Evolutionary conservation across 2,329 filamentous ascomycete genomes (phyloP).

Genomic region (Fusarium guadeloupense): DNA sequence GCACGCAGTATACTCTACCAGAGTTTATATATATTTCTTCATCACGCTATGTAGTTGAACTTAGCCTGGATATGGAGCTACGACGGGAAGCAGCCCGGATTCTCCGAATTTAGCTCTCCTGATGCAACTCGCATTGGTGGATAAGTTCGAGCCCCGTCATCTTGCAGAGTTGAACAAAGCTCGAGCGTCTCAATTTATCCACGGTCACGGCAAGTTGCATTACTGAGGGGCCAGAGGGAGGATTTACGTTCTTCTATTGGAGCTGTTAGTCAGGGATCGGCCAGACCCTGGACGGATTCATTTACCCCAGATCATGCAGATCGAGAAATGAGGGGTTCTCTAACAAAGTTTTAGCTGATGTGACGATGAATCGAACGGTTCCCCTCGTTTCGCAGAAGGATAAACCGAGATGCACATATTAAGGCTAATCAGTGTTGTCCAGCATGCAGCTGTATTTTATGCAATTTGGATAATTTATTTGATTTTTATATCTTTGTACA

Average conservation of each 20-base stretch:
- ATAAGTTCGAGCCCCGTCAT: conserved; percentile 17
- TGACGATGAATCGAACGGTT: neutral
- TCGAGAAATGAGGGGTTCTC: conserved; percentile 11
- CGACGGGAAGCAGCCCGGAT: conserved; percentile 19
- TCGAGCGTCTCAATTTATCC: conserved; percentile 28
- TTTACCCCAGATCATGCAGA: conserved; percentile 1
- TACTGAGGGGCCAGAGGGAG: conserved; percentile 5
- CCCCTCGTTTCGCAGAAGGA: neutral
- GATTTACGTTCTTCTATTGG: conserved; percentile 13
- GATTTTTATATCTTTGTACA: neutral
- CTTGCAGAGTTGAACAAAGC: neutral
- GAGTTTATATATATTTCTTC: conserved; percentile 5
- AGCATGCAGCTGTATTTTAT: no score
- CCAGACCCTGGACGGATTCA: neutral
- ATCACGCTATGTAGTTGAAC: neutral
- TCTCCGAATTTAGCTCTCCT: neutral
- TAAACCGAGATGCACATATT: neutral
- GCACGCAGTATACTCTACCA: no score
- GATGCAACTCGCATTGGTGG: conserved; percentile 29
- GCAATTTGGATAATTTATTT: neutral
- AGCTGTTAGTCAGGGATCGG: conserved; percentile 10
- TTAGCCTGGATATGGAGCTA: neutral
- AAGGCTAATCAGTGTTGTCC: no score
- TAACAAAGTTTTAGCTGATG: neutral
- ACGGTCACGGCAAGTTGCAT: conserved; percentile 9